Evolutionary conservation across 495 filamentous ascomycete genomes (phyloP).

Genomic region (Aspergillus asperescens): DNA sequence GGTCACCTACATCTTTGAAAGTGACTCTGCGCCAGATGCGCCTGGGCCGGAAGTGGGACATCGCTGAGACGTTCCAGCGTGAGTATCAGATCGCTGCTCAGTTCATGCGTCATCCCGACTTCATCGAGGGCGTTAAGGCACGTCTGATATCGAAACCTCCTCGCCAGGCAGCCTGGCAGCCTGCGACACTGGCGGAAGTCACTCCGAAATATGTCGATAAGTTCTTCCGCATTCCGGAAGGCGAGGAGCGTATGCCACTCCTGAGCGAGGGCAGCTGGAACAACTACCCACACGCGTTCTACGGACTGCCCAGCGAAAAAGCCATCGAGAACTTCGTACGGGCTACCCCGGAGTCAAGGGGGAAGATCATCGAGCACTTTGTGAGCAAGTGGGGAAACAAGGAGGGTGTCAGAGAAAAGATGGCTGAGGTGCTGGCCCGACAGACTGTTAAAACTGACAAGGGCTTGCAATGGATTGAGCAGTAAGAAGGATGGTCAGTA

Average conservation of each 20-base stretch:
- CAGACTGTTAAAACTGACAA: conserved; percentile 20
- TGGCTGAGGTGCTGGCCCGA: conserved; percentile 32
- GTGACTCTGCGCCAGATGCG: conserved; percentile 79
- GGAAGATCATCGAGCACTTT: conserved; percentile 26
- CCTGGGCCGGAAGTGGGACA: conserved; percentile 66
- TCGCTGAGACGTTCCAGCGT: conserved; percentile 72
- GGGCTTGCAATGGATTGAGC: conserved; percentile 25
- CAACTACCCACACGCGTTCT: conserved; percentile 60
- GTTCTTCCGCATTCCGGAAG: conserved; percentile 53
- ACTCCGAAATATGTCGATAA: conserved; percentile 45
- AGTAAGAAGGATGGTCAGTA: background rate
- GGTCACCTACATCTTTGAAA: conserved; percentile 78
- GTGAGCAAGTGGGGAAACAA: conserved; percentile 30
- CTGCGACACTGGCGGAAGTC: conserved; percentile 60
- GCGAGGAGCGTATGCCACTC: conserved; percentile 46
- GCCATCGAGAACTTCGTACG: conserved; percentile 56
- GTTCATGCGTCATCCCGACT: conserved; percentile 88
- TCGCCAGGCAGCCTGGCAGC: conserved; percentile 62
- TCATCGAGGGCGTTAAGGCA: conserved; percentile 77
- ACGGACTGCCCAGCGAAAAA: conserved; percentile 70
- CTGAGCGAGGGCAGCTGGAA: conserved; percentile 49
- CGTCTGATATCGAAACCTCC: conserved; percentile 62
- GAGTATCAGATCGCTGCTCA: conserved; percentile 72
- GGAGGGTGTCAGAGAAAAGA: conserved; percentile 40
- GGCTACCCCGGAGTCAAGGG: conserved; percentile 3